These are phyloP conservation scores for Xylaria sp. DNA, from an alignment of 2,329 filamentous ascomycete species.

Conservation along the genomic window DNA sequence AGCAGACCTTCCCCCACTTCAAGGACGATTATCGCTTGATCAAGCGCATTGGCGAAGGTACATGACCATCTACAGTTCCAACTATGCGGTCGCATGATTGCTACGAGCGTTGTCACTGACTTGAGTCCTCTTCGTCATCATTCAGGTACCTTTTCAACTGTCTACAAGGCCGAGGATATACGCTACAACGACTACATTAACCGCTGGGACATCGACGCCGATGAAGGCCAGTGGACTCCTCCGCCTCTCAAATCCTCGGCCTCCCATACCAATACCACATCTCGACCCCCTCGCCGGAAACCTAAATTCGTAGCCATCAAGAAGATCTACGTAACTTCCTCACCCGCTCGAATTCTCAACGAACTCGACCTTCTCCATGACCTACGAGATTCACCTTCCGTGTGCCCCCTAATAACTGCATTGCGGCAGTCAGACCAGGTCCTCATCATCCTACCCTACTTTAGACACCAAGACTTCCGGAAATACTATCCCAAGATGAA, in stretches of 20 bases:
- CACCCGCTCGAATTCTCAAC: constrained; percentile 91
- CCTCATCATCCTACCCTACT: constrained; percentile 93
- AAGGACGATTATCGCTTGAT: constrained; percentile 87
- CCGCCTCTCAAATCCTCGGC: constrained; percentile 70
- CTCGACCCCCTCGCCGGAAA: constrained; percentile 56
- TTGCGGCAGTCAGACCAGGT: constrained; percentile 96
- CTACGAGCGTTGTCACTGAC: constrained; percentile 9
- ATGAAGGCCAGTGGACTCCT: constrained; percentile 73
- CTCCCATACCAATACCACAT: constrained; percentile 54
- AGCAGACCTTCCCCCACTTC: constrained; percentile 85
- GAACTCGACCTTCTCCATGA: constrained; percentile 94
- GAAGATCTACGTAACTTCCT: constrained; percentile 99
- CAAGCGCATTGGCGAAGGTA: constrained; percentile 96
- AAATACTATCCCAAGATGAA: constrained; percentile 94
- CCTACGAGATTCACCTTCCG: constrained; percentile 81
- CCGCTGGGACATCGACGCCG: constrained; percentile 81
- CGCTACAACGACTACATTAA: constrained; percentile 86
- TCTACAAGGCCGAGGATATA: constrained; percentile 97
- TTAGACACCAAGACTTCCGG: constrained; percentile 93
- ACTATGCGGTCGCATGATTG: no score
- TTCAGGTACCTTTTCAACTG: constrained; percentile 94
- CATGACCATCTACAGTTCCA: not conserved
- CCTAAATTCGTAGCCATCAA: constrained; percentile 94
- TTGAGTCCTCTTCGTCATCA: not conserved
- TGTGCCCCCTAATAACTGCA: constrained; percentile 97